Evolutionary conservation across 1,284 basidiomycete species (phyloP).

Genomic region (Ceratobasidium sp.): DNA sequence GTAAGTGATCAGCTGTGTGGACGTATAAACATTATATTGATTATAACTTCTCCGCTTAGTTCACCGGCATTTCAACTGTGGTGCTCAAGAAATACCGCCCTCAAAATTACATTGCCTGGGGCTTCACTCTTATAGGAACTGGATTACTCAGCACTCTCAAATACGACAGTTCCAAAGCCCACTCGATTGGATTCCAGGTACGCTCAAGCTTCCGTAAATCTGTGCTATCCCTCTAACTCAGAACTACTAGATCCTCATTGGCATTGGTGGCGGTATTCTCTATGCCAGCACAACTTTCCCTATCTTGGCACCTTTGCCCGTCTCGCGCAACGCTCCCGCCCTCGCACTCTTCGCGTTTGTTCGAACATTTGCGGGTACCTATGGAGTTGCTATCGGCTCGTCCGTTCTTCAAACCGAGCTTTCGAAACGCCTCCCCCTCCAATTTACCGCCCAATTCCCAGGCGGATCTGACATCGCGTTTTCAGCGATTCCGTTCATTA

Average conservation of each 20-base stretch:
- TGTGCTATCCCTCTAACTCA: constrained; percentile 9
- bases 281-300: constrained; percentile 54
- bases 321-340: constrained; percentile 51
- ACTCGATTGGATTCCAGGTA: constrained; percentile 57
- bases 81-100: constrained; percentile 57
- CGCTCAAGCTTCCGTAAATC: constrained; percentile 49
- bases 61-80: constrained; percentile 53
- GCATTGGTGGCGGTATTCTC: constrained; percentile 57
- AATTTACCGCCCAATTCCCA: constrained; percentile 57
- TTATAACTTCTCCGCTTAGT: constrained; percentile 46
- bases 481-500: constrained; percentile 59
- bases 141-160: constrained; percentile 60
- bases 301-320: constrained; percentile 52
- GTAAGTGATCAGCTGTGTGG: constrained; percentile 29
- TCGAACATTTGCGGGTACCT: constrained; percentile 53
- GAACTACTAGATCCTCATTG: constrained; percentile 53
- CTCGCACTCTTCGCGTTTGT: constrained; percentile 53
- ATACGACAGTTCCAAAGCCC: constrained; percentile 54
- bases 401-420: constrained; percentile 56
- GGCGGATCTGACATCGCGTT: constrained; percentile 58
- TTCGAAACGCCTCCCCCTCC: constrained; percentile 54
- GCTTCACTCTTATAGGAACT: constrained; percentile 56
- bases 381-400: constrained; percentile 55
- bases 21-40: constrained; percentile 19
- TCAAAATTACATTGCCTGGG: constrained; percentile 61